A percentile compares a stretch with the other conserved stretches of the same genome.
Evolutionary conservation across 805 yeast genomes (phyloP).

Genomic region (Candida sonorensis): DNA sequence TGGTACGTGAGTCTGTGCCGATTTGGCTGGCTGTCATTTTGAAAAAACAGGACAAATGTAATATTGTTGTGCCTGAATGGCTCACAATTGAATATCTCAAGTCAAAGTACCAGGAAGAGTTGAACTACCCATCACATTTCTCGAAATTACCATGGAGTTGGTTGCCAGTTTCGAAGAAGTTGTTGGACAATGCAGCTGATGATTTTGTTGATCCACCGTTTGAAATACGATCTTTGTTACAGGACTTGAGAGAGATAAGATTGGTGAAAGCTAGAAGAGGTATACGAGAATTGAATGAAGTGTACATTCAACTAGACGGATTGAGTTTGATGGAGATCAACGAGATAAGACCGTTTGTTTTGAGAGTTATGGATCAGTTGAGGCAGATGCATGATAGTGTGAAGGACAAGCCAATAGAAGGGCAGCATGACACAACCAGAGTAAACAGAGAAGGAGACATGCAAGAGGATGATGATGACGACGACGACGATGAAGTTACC

Average conservation of each 20-base stretch:
- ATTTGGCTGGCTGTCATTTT: conserved; percentile 83
- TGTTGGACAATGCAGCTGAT: conserved; percentile 64
- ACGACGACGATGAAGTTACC: not conserved
- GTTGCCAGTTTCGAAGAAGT: conserved; percentile 71
- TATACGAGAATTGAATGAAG: conserved; percentile 67
- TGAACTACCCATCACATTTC: conserved; percentile 49
- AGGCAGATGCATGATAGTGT: conserved; percentile 42
- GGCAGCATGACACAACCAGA: not conserved
- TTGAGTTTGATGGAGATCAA: conserved; percentile 80
- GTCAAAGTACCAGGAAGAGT: conserved; percentile 60
- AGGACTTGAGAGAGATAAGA: conserved; percentile 80
- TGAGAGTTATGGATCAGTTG: conserved; percentile 74
- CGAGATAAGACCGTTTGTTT: conserved; percentile 77
- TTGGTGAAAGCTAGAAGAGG: conserved; percentile 79
- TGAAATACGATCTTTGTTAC: conserved; percentile 60
- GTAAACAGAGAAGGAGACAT: conserved; percentile 1
- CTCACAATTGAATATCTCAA: conserved; percentile 48
- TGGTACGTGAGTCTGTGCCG: conserved; percentile 66
- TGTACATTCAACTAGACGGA: conserved; percentile 77
- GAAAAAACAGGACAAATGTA: conserved; percentile 80
- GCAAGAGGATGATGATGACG: not conserved
- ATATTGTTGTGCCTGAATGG: conserved; percentile 85
- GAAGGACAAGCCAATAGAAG: conserved; percentile 6
- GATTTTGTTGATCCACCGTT: conserved; percentile 73
- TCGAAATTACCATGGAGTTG: conserved; percentile 79